These are phyloP conservation scores for Wickerhamiella brachini DNA, from an alignment of 805 yeast species.

Conservation along the genomic window DNA sequence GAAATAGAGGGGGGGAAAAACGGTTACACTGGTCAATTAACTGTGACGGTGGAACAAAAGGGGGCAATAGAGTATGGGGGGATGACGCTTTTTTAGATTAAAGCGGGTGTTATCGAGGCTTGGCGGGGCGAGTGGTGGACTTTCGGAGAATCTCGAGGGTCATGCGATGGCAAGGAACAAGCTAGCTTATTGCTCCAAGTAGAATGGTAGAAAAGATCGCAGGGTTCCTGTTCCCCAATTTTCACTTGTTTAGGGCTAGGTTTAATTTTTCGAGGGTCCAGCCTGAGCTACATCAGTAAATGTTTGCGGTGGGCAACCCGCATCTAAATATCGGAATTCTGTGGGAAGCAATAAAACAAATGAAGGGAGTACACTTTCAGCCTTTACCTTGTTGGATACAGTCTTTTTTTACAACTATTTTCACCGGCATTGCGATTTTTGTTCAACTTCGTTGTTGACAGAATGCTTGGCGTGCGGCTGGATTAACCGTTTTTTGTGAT, in stretches of 20 bases:
- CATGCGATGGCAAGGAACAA: constrained; percentile 8
- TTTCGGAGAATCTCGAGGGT: constrained; percentile 12
- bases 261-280: background rate
- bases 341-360: too few species aligned
- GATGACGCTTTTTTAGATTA: background rate
- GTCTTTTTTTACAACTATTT: too few species aligned
- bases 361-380: too few species aligned
- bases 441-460: too few species aligned
- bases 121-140: constrained; percentile 13
- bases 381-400: too few species aligned
- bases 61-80: constrained; percentile 5
- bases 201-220: background rate
- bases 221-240: background rate
- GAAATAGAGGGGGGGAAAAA: background rate
- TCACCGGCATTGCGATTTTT: too few species aligned
- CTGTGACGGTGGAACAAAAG: background rate
- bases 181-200: background rate
- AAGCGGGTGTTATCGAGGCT: constrained; percentile 15
- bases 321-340: too few species aligned
- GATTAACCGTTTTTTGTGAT: too few species aligned
- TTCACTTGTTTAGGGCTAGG: background rate
- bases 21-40: constrained; percentile 4
- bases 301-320: too few species aligned
- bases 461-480: too few species aligned
- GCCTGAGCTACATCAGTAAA: too few species aligned